Evolutionary conservation across 2,329 filamentous ascomycete genomes (phyloP), one percentile per base, ranked within the genome.

Genomic region (Xylaria sp.): DNA sequence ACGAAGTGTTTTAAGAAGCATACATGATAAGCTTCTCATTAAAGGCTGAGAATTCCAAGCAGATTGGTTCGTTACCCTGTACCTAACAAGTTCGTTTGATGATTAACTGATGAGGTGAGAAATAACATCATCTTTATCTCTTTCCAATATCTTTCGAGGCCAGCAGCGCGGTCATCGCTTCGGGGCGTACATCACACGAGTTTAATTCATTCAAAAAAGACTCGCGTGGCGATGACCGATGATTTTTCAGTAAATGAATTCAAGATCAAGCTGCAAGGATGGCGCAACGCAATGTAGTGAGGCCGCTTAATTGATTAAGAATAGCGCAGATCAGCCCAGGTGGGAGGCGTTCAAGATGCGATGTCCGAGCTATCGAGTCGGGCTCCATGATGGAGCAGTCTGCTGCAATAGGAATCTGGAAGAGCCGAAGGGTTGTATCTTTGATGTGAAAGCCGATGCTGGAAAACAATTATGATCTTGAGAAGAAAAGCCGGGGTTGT

Each of bases 161-260:
- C 38, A 49, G 60, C 31, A 68, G 60, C 61, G 61, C 65, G 33
- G 56, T 60, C 6, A 68, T 51, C 23, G 65, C 65, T 65, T 68
- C 65, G 49, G 60, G 65, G 61, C 57, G 65, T 28, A 68, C 65
- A 65, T 60, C 61, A 57, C 48, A 68, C 48, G 56, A 68, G 60
- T 68, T 60, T 28, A 68, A 57, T 57, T 68, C 65, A 51, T 68
- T 68, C 13, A 48, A 48, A n/a, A 68, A 42, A 20, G 23, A 54
- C 56, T 26, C 48, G 65, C 28, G 54, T 60, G 23, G 61, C 54
- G 33, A 68, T 68, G 20, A 17, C 28, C 44, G 60, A 64, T 57
- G 65, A 49, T 44, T 44, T 53, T 38, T 46, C 46, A 28, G 53
- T 44, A 51, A 67, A 68, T 51, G 56, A 44, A 56, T 65, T 60